phyloP scores from a whole-genome alignment of 1,284 basidiomycete species.

The Golubevia pallescens region DNA sequence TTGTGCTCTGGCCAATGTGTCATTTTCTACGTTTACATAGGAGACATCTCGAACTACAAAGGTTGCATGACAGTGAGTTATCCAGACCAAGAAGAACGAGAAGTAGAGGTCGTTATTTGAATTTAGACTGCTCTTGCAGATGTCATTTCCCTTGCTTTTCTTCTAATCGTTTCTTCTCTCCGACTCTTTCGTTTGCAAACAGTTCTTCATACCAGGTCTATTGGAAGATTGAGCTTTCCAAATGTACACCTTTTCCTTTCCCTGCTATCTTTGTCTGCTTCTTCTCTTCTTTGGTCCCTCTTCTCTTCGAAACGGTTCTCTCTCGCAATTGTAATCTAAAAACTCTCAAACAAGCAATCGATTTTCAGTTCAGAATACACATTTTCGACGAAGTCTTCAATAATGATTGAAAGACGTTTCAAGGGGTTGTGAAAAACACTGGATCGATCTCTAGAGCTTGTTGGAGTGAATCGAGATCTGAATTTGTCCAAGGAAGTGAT shows the following conservation, averaged over 20 bases:
- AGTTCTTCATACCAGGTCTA: slow-evolving; percentile 40
- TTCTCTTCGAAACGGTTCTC: no score
- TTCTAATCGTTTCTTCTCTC: background rate
- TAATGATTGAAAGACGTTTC: no score
- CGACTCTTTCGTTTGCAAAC: background rate
- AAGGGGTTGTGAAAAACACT: no score
- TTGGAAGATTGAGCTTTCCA: slow-evolving; percentile 17
- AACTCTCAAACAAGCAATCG: no score
- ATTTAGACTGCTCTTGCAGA: background rate
- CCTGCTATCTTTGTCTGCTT: background rate
- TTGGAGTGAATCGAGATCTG: no score
- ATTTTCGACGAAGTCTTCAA: no score
- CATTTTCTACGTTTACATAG: slow-evolving; percentile 52
- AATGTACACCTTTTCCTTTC: slow-evolving; percentile 3
- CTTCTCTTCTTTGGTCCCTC: slow-evolving; percentile 5
- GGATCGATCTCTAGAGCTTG: no score
- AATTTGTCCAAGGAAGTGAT: no score
- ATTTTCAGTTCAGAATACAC: no score
- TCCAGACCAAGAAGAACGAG: background rate
- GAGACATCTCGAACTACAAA: slow-evolving; percentile 32
- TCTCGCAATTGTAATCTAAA: no score
- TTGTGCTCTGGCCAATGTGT: slow-evolving; percentile 49
- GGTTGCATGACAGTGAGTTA: slow-evolving; percentile 41
- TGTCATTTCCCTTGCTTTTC: slow-evolving; percentile 2
- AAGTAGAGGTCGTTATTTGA: no score